These are phyloP conservation scores for Vaccinium vitisidaea DNA, from an alignment of 148 eudicot species.

Conservation along the genomic window DNA sequence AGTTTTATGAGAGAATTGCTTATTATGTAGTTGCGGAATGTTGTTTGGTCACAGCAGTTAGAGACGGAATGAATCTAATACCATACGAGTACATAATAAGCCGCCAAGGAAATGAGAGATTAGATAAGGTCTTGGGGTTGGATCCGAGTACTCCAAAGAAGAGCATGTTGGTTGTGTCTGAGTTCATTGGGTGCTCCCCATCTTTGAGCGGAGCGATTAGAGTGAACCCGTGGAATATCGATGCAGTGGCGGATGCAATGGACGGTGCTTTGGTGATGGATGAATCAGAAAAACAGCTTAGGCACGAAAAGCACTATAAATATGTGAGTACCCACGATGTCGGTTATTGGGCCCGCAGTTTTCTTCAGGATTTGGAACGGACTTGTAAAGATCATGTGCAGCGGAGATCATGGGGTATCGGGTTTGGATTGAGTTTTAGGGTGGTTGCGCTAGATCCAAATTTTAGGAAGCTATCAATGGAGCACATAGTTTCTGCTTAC, in stretches of 20 bases:
- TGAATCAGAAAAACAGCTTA: constrained; percentile 40
- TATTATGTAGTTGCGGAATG: constrained; percentile 51
- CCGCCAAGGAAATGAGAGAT: constrained; percentile 38
- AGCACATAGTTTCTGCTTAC: constrained; percentile 51
- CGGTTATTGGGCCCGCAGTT: constrained; percentile 48
- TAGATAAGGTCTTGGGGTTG: constrained; percentile 37
- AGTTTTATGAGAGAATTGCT: constrained; percentile 38
- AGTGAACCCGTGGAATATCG: constrained; percentile 53
- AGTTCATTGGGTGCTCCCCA: constrained; percentile 52
- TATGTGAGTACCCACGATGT: constrained; percentile 52
- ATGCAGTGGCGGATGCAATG: constrained; percentile 51
- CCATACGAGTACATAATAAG: constrained; percentile 50
- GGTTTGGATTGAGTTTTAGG: constrained; percentile 49
- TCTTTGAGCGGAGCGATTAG: constrained; percentile 50
- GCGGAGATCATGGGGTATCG: constrained; percentile 47
- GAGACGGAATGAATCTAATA: constrained; percentile 56
- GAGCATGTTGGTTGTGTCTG: constrained; percentile 54
- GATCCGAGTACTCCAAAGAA: constrained; percentile 29
- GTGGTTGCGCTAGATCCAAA: constrained; percentile 52
- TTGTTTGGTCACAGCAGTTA: constrained; percentile 53
- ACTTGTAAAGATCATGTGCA: constrained; percentile 50
- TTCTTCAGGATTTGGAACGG: constrained; percentile 44
- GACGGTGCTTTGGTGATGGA: constrained; percentile 33
- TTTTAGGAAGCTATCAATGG: constrained; percentile 49
- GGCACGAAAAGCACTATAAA: constrained; percentile 47